Evolutionary conservation across 1,284 basidiomycete species (phyloP), one percentile per base, ranked within the genome.

Genomic region (Macrocybe sp.): DNA sequence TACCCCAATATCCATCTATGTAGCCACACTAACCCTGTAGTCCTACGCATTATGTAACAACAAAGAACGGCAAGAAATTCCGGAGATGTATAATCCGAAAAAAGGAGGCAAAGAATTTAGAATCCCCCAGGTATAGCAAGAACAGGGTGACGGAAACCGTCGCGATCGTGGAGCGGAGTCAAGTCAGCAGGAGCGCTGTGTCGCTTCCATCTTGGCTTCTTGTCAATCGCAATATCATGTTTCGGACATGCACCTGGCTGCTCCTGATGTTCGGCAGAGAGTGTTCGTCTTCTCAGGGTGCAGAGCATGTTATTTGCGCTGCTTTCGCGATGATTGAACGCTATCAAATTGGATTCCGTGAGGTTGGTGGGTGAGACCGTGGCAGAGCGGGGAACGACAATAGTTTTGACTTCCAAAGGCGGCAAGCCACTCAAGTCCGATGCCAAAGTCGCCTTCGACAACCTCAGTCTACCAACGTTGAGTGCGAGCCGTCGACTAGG

Each of bases 221-320:
- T 68, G 67, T 31, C 64, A 59, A 34, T 60, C 62, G 33, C 22
- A 22, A 22, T 4, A 4, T 22, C 22, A 22, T 3, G 22, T 22
- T 22, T 22, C 4, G 22, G 22, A 22, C 22, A 22, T 22, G 22
- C 22, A 22, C 22, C 22, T 22, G 22, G 22, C 22, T 22, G 22
- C 22, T 58, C 55, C 32, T 64, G 63, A 11, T 47, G 51, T 22
- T 53, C 66, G 36, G 58, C 60, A 4, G 70, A 65, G 45, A 72
- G 52, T 7, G 74, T 79, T 56, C 83, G 76, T 45, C 78, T 74
- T 52, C 73, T 71, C 50, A 88, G 70, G 10, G 78, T 78, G 32
- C 70, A 73, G 47, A 87, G 71, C 85, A 89, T 86, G 55, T 79
- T 72, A 48, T 73, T 70, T 8, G 79, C 77, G 40, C 69, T 76